Evolutionary conservation across 495 filamentous ascomycete species (phyloP), one percentile per base, ranked within the genome.

Genomic region (Hypoxylon trugodes): DNA sequence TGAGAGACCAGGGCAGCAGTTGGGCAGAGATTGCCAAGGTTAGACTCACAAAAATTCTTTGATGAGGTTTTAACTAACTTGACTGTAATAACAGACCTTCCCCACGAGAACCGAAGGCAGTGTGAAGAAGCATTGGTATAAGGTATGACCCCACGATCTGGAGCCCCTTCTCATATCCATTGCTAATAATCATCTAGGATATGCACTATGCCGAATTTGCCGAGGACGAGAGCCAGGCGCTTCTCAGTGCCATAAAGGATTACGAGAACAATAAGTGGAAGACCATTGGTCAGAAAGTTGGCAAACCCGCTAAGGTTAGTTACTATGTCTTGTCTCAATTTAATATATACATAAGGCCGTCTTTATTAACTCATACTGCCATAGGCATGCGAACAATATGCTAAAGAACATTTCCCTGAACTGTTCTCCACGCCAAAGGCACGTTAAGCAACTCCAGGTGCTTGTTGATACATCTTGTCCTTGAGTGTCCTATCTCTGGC

Each of bases 41-140:
- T 33, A 62, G 72, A 2, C 7, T 5, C 15, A 38, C 6, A 4
- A 19, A 5, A 5, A 28, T 37, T 6, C 3, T 12, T 8, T 3
- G 16, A 42, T 6, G 16, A 8, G 8, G 32, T 45, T 30, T 1
- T 8, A 3, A 19, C 76, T 79, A 50, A 77, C 65, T 45, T 48
- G 51, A 68, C n/a, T n/a, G 33, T 21, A 4, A 35, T 70, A 35
- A 6, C 30, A 96, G 91, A 93, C 89, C 7, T 98, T 98, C 75
- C 95, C 95, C 12, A 86, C 84, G 13, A 83, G 95, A 64, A 98
- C 95, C 18, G 95, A 98, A 75, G 95, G 95, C 13, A 96, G 92
- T 69, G 95, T 98, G 8, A 98, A 98, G 83, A 98, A 98, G 79
- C 95, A 98, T 75, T 98, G 95, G 95, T 98, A 98, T 74, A 98